Conservation (phyloP, 805 yeast genomes). For the Yarrowia sp. region DNA sequence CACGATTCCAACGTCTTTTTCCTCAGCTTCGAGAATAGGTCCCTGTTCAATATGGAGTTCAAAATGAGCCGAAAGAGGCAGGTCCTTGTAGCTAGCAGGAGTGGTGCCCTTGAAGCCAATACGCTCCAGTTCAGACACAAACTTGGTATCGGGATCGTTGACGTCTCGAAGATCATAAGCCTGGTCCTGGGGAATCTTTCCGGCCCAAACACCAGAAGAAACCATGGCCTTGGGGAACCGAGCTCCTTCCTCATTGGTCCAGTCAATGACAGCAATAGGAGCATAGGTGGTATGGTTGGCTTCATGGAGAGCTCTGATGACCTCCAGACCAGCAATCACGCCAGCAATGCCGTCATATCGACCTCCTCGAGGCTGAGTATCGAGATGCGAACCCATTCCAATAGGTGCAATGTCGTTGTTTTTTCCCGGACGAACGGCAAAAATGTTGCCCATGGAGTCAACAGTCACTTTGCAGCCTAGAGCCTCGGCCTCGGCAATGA, state of each 20-base stretch:
- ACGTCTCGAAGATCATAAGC: conserved; percentile 53
- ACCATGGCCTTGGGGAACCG: conserved; percentile 67
- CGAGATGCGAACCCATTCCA: conserved; percentile 70
- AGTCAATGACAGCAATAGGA: conserved; percentile 61
- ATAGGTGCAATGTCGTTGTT: conserved; percentile 50
- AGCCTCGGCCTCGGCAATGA: conserved; percentile 47
- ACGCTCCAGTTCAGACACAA: conserved; percentile 55
- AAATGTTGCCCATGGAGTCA: conserved; percentile 67
- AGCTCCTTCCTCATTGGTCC: conserved; percentile 82
- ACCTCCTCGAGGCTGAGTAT: conserved; percentile 78
- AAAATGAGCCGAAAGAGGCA: conserved; percentile 64
- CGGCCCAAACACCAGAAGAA: conserved; percentile 69
- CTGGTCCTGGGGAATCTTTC: conserved; percentile 45
- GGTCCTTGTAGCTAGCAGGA: conserved; percentile 47
- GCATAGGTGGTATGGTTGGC: conserved; percentile 57
- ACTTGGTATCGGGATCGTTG: conserved; percentile 47
- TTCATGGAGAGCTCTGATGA: conserved; percentile 60
- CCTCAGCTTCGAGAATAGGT: conserved; percentile 57
- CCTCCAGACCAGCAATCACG: conserved; percentile 63
- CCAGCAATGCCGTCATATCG: conserved; percentile 72
- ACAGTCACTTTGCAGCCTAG: conserved; percentile 58
- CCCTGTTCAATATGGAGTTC: conserved; percentile 79
- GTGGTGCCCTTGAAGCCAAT: conserved; percentile 60
- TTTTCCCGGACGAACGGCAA: conserved; percentile 60
- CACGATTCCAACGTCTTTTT: conserved; percentile 61